phyloP scores from a whole-genome alignment of 345 rosid species.

The Cochlearia excelsa region DNA sequence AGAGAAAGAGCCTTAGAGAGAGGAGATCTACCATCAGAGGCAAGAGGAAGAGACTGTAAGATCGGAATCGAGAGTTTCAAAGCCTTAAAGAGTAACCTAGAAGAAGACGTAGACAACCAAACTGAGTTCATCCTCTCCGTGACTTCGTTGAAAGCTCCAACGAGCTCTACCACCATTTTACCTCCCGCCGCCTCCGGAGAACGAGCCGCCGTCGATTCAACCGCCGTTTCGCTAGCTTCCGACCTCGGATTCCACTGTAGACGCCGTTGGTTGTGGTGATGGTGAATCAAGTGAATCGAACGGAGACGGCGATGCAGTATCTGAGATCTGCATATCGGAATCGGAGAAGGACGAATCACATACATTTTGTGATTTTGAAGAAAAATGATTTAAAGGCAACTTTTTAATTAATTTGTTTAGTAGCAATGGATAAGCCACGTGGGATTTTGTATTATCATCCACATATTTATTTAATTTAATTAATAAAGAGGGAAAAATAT shows the following conservation, averaged over 20 bases:
- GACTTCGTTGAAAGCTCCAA: constrained; percentile 83
- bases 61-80: constrained; percentile 86
- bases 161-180: constrained; percentile 97
- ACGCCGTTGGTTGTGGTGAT: constrained; percentile 1
- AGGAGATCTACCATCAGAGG: constrained; percentile 68
- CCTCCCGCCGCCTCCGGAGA: constrained; percentile 74
- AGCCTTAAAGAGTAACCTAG: constrained; percentile 70
- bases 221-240: constrained; percentile 16
- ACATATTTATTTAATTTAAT: constrained; percentile 10
- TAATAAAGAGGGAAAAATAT: not conserved
- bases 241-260: constrained; percentile 30
- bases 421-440: constrained; percentile 37
- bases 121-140: constrained; percentile 81
- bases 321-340: constrained; percentile 30
- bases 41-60: constrained; percentile 56
- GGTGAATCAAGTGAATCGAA: constrained; percentile 11
- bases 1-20: constrained; percentile 78
- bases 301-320: constrained; percentile 6
- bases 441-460: constrained; percentile 26
- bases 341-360: constrained; percentile 27
- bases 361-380: constrained; percentile 27
- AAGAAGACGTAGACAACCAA: constrained; percentile 79
- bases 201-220: constrained; percentile 31
- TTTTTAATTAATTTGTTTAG: not conserved
- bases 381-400: not conserved